Conservation (phyloP, 2,329 filamentous ascomycete genomes). For the Ascomycota sp. region DNA sequence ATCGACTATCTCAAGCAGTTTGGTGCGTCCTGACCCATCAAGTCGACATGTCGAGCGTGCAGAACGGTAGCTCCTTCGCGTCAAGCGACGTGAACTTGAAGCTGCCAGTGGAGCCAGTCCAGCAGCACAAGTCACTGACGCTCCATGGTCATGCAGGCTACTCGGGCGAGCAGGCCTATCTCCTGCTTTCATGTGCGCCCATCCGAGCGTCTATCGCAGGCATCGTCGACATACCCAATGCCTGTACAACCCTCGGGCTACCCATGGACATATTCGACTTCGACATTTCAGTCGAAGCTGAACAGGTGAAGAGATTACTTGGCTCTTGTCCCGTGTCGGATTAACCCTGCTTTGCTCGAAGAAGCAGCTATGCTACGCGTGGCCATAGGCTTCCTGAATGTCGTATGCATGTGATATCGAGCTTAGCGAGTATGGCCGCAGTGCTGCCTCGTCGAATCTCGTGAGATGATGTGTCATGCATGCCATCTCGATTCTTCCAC, state of each 20-base stretch:
- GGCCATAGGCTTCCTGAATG: no score
- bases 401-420: no score
- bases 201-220: constrained; percentile 78
- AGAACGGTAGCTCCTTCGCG: no score
- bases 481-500: no score
- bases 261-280: constrained; percentile 94
- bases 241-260: constrained; percentile 70
- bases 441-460: no score
- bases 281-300: constrained; percentile 40
- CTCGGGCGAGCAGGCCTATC: constrained; percentile 59
- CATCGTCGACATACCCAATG: constrained; percentile 80
- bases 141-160: constrained; percentile 25
- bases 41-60: no score
- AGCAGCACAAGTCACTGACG: no score
- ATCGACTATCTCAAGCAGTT: constrained; percentile 17
- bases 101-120: no score
- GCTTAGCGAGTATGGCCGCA: no score
- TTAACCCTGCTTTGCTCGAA: neutral
- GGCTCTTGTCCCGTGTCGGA: constrained; percentile 5
- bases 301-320: constrained; percentile 5
- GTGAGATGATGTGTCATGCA: no score
- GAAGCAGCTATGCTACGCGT: no score
- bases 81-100: no score
- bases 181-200: constrained; percentile 68
- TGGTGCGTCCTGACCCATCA: constrained; percentile 8